Conservation (phyloP, 2,329 filamentous ascomycete species). For the Chrysoporthe austroafricana region DNA sequence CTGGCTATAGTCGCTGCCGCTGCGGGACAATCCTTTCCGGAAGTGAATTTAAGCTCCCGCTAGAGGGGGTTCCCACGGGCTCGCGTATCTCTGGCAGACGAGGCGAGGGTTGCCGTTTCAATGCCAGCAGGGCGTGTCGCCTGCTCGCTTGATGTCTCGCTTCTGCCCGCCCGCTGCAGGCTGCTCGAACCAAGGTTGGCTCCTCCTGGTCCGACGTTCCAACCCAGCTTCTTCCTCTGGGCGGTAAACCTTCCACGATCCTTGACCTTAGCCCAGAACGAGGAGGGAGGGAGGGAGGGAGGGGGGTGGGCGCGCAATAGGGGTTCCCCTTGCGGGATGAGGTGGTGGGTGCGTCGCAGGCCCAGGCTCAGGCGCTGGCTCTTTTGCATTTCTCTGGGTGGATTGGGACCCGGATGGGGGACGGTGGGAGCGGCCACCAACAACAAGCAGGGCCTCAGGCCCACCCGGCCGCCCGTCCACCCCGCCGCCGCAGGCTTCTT, state of each 20-base stretch:
- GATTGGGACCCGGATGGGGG: too few relatives aligned
- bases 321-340: too few relatives aligned
- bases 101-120: constrained; percentile 23
- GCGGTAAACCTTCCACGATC: neutral
- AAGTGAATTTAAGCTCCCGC: constrained; percentile 27
- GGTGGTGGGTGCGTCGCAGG: too few relatives aligned
- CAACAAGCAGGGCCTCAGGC: too few relatives aligned
- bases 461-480: too few relatives aligned
- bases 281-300: neutral
- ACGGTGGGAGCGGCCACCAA: too few relatives aligned
- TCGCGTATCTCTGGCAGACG: constrained; percentile 27
- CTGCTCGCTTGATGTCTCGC: constrained; percentile 19
- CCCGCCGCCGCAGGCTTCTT: too few relatives aligned
- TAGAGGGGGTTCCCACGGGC: constrained; percentile 25
- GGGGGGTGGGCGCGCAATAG: neutral
- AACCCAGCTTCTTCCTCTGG: neutral
- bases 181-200: neutral
- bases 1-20: neutral
- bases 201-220: neutral
- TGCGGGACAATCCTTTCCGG: constrained; percentile 5
- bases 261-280: neutral
- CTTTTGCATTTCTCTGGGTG: too few relatives aligned
- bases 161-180: constrained; percentile 16
- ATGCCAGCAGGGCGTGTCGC: constrained; percentile 16
- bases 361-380: too few relatives aligned